A percentile compares a stretch with the other conserved stretches of the same genome.
Conservation (phyloP, 352 stramenopile species). For the Pythium volutum region DNA sequence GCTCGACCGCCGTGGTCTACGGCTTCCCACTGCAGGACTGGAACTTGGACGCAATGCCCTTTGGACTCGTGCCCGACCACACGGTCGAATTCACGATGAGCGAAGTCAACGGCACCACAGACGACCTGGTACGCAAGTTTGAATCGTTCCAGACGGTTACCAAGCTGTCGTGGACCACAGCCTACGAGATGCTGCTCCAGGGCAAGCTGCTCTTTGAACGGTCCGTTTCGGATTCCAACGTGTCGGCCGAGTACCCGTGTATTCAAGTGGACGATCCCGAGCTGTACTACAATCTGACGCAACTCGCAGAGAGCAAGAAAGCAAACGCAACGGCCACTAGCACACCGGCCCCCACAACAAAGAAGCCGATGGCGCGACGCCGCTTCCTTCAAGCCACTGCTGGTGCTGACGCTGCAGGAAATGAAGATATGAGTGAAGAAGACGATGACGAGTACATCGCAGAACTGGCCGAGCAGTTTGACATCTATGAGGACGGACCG, state of each 20-base stretch:
- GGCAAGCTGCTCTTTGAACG: slow-evolving; percentile 40
- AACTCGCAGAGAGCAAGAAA: background rate
- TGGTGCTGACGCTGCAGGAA: background rate
- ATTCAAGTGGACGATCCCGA: slow-evolving; percentile 20
- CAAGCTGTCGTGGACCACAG: slow-evolving; percentile 24
- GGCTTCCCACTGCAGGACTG: slow-evolving; percentile 37
- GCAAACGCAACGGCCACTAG: background rate
- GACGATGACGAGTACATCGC: background rate
- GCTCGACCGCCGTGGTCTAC: slow-evolving; percentile 35
- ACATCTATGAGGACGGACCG: slow-evolving; percentile 9
- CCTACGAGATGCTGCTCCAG: slow-evolving; percentile 43
- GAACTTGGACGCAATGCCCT: slow-evolving; percentile 41
- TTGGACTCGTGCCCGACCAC: slow-evolving; percentile 17
- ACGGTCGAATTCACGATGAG: slow-evolving; percentile 19
- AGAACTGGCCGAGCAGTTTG: background rate
- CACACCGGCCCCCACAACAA: background rate
- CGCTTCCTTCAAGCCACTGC: background rate
- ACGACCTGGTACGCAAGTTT: slow-evolving; percentile 3
- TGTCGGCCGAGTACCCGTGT: slow-evolving; percentile 31
- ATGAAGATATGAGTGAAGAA: background rate
- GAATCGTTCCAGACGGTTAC: slow-evolving; percentile 19
- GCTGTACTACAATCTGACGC: background rate
- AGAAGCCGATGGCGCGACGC: background rate
- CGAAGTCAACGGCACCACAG: slow-evolving; percentile 1
- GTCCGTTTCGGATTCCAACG: slow-evolving; percentile 34